Percentiles rank a stretch among this genome's conserved stretches.
These are phyloP conservation scores for Przewalskia tangutica DNA, from an alignment of 257 asterid genomes.

Conservation along the genomic window DNA sequence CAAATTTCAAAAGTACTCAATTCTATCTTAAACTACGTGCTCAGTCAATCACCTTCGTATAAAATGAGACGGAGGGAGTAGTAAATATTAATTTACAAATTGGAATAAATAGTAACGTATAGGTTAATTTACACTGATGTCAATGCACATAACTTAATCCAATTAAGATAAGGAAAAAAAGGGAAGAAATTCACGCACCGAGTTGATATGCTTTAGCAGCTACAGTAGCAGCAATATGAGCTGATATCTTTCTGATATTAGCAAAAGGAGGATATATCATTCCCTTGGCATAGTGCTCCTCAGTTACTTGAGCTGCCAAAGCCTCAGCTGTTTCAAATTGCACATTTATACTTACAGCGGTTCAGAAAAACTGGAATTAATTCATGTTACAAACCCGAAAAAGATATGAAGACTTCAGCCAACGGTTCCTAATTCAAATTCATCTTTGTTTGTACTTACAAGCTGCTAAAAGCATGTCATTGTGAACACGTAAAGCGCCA, in stretches of 20 bases:
- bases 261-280: constrained; percentile 83
- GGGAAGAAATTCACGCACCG: constrained; percentile 26
- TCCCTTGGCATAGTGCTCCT: constrained; percentile 79
- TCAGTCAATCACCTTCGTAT: too few relatives aligned
- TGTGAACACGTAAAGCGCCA: constrained; percentile 90
- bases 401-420: neutral
- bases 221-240: constrained; percentile 77
- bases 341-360: neutral
- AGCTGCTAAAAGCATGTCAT: constrained; percentile 92
- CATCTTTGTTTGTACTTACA: constrained; percentile 35
- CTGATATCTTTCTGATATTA: constrained; percentile 78
- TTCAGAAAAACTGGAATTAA: too few relatives aligned
- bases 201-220: constrained; percentile 96
- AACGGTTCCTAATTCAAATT: neutral
- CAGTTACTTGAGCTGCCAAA: constrained; percentile 77
- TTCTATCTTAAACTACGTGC: too few relatives aligned
- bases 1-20: too few relatives aligned
- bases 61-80: too few relatives aligned
- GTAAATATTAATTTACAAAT: too few relatives aligned
- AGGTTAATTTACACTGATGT: too few relatives aligned
- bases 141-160: neutral
- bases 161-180: neutral
- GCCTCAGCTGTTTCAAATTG: constrained; percentile 69
- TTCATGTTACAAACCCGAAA: too few relatives aligned
- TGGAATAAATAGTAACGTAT: too few relatives aligned